Evolutionary conservation across 2,329 filamentous ascomycete species (phyloP).

Genomic region (Aspergillus vadensis): DNA sequence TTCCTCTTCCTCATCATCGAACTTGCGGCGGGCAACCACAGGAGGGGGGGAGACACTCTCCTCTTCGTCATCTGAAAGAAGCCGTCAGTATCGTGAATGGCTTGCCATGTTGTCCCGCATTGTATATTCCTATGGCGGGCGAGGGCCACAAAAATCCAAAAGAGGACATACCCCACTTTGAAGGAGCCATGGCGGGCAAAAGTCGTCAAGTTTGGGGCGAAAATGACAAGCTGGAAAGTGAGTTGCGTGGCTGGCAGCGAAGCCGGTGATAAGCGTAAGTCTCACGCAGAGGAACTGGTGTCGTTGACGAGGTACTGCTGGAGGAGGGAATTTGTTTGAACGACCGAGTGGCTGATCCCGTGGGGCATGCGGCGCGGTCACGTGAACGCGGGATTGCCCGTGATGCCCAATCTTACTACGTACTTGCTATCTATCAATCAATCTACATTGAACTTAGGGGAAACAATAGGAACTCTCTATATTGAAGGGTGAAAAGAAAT

Average conservation of each 20-base stretch:
- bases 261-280: conserved; percentile 2
- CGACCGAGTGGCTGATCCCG: conserved; percentile 8
- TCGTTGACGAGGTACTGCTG: conserved; percentile 1
- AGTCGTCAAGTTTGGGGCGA: conserved; percentile 15
- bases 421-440: not conserved
- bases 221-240: conserved; percentile 9
- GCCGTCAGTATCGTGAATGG: conserved; percentile 9
- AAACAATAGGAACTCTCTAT: not conserved
- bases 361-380: conserved; percentile 24
- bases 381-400: conserved; percentile 15
- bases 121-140: not conserved
- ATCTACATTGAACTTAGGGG: not conserved
- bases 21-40: conserved; percentile 64
- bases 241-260: not conserved
- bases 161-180: conserved; percentile 52
- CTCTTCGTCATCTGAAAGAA: conserved; percentile 51
- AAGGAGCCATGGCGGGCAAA: conserved; percentile 46
- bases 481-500: conserved; percentile 6
- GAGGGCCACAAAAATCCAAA: conserved; percentile 3
- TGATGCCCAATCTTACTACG: conserved; percentile 18
- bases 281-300: conserved; percentile 2
- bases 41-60: conserved; percentile 53
- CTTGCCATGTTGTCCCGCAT: not conserved
- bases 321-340: conserved; percentile 4
- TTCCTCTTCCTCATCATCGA: conserved; percentile 88